Evolutionary conservation across 192 early-diverging fungal species (phyloP), one percentile per base, ranked within the genome.

Genomic region (Phycomyces blakesleeanus): DNA sequence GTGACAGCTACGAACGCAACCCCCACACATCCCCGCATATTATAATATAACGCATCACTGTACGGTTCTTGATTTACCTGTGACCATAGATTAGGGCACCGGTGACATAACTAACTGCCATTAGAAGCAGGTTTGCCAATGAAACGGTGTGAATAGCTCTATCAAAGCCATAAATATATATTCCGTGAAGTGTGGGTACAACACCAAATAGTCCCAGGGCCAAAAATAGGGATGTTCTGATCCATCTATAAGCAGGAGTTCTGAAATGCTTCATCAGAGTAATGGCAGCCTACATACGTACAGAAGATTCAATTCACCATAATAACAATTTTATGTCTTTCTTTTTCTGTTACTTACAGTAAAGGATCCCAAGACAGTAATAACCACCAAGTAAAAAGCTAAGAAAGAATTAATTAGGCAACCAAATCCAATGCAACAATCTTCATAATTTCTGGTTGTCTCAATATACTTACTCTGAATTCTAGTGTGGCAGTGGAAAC

Each of bases 61-160:
- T 20, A 44, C 20, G 15, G 24, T 10, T 29, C n/a, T n/a, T 37
- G 7, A 22, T 34, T 55, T 58, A 66, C 14, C 92, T 77, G 22
- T 73, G 72, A n/a, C 86, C 93, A 64, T 98, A 98, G 22, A 98
- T 85, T 21, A 89, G 64, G 26, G 93, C 92, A 18, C 96, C 96
- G 34, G 77, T 49, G 49, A 96, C 76, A 71, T 98, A 98, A 25
- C 80, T 82, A 2, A 55, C 68, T 1, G 86, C 96, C 90, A 93
- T 93, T 51, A 75, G 27, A 21, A 89, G 59, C 71, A 91, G 77
- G 37, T 88, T 80, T 12, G 78, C 66, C 24, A 91, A 57, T 20
- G 87, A 77, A 53, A 96, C 81, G 0, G 86, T 81, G 9, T 83
- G 24, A n/a, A 64, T 38, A 24, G 63, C 40, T 20, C 22, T 38